Conservation (phyloP, 2,329 filamentous ascomycete genomes). For the Arthroderma sp. region DNA sequence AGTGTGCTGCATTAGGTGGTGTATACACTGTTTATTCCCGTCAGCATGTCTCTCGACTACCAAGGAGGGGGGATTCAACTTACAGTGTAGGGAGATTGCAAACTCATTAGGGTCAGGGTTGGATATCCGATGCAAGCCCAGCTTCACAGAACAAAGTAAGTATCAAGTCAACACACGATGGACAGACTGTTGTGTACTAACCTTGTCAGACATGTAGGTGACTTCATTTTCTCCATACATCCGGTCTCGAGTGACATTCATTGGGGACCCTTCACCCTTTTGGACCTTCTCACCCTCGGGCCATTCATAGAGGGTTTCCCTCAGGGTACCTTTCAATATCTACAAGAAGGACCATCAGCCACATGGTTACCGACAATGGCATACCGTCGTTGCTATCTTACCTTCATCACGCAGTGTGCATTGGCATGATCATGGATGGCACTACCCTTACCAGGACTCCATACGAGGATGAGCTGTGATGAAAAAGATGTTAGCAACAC, state of each 20-base stretch:
- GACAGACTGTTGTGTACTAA: slow-evolving; percentile 13
- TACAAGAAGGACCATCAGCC: slow-evolving; percentile 18
- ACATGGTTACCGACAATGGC: not conserved
- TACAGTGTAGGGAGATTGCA: slow-evolving; percentile 71
- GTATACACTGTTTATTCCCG: slow-evolving; percentile 49
- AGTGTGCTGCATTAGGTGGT: slow-evolving; percentile 73
- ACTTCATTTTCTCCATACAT: slow-evolving; percentile 59
- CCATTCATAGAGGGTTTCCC: slow-evolving; percentile 69
- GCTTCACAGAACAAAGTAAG: slow-evolving; percentile 28
- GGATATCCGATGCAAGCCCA: slow-evolving; percentile 71
- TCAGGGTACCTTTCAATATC: slow-evolving; percentile 63
- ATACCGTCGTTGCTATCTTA: slow-evolving; percentile 10
- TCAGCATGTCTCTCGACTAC: not conserved
- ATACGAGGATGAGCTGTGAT: slow-evolving; percentile 66
- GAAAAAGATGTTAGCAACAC: slow-evolving; percentile 1
- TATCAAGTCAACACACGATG: not conserved
- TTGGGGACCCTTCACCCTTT: slow-evolving; percentile 38
- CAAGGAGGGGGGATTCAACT: slow-evolving; percentile 16
- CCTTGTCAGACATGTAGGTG: slow-evolving; percentile 76
- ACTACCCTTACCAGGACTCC: slow-evolving; percentile 71
- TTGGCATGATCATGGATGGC: slow-evolving; percentile 82
- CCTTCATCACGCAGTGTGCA: slow-evolving; percentile 83
- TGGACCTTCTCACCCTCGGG: slow-evolving; percentile 39
- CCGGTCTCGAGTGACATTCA: slow-evolving; percentile 53
- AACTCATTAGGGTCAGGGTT: slow-evolving; percentile 59